Evolutionary conservation across 2,329 filamentous ascomycete species (phyloP), one percentile per base, ranked within the genome.

Genomic region (Ophiosphaerella herpotricha): DNA sequence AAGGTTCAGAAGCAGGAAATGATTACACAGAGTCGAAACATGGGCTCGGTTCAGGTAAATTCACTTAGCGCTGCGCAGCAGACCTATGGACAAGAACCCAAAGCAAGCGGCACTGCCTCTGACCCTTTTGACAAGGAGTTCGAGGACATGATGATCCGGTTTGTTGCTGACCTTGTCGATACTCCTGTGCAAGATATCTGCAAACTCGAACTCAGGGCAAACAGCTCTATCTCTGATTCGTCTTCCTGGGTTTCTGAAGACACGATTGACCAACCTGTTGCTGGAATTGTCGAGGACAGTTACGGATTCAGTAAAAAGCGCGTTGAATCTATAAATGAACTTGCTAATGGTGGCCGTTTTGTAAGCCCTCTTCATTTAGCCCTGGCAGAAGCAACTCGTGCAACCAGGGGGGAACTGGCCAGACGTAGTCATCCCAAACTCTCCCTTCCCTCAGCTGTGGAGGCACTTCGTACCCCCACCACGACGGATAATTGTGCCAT

Each of bases 221-320:
- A 21, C 18, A 21, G 18, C 18, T 21, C 18, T 21, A 21, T 21
- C 18, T 21, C 18, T 21, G 18, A 21, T 21, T 21, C 18, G 18
- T 21, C 8, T n/a, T 13, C n/a, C 21, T 26, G 21, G 8, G 18
- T 3, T 13, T 31, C 18, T 24, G 8, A 35, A 8, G 8, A 39
- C 11, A 12, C 14, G 9, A 14, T 1, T n/a, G 40, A n/a, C 7
- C 8, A 21, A 13, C 11, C 24, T 11, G 26, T 18, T 32, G 18
- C 13, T 21, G 13, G 14, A n/a, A 6, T 36, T 31, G 7, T 32
- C 12, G 13, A 33, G 12, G 9, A 36, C 5, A 39, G 24, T n/a
- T 31, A 18, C 6, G 11, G 16, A 5, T 56, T 50, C 36, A 5
- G n/a, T 7, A 56, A 43, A 35, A 48, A 39, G 34, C 37, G 40